A percentile compares a stretch with the other conserved stretches of the same genome.
These are phyloP conservation scores for Citrullus amarus DNA, from an alignment of 306 rosid genomes.

Conservation along the genomic window DNA sequence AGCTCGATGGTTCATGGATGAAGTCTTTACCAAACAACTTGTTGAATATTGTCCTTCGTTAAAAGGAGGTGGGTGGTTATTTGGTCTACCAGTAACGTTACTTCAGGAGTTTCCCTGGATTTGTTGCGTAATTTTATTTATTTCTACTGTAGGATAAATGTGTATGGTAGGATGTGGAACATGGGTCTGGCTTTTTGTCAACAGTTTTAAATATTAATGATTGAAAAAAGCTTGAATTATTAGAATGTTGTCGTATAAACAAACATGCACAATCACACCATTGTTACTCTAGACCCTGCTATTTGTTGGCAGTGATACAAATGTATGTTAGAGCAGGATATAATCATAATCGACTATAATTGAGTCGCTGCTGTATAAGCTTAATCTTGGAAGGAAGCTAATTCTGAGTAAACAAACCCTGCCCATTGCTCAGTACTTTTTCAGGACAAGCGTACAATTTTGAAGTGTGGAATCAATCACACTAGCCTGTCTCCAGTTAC, in stretches of 20 bases:
- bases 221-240: background rate
- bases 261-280: background rate
- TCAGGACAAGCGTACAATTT: background rate
- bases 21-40: background rate
- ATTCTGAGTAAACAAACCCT: background rate
- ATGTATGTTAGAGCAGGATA: background rate
- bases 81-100: constrained; percentile 18
- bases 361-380: background rate
- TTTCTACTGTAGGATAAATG: background rate
- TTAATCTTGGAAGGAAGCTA: background rate
- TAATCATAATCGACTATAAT: background rate
- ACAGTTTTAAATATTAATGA: background rate
- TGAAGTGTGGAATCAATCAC: background rate
- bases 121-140: constrained; percentile 7
- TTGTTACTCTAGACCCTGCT: background rate
- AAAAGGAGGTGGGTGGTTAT: background rate
- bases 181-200: background rate
- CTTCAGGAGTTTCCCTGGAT: constrained; percentile 20
- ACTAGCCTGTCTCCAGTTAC: background rate
- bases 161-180: constrained; percentile 2
- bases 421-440: background rate
- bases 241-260: background rate
- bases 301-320: background rate
- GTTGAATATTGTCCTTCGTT: background rate
- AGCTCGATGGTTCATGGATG: background rate